Base-by-base conservation (phyloP, 2,329 filamentous ascomycete genomes). In the Neonectria ditissima region DNA sequence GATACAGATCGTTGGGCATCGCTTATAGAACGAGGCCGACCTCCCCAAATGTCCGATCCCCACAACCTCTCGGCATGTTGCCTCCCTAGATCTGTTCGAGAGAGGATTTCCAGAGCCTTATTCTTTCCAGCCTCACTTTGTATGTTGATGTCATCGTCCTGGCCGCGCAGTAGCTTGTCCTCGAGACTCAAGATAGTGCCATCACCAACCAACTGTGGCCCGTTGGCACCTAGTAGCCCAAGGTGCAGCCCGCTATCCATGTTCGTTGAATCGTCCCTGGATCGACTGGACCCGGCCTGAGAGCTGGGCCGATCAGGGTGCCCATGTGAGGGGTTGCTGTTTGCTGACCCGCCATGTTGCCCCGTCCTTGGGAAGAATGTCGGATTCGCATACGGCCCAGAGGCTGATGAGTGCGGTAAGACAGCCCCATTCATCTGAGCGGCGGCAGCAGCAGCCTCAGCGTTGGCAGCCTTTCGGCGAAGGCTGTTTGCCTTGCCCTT, bases 401-500 rank as follows among this genome's bases (percentile, higher is more conserved):
- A 69, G 34, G 56, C 70, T 45, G 59, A 56, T 7, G 65, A 66
- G 34, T 70, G 68, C 37, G 72, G 70, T 50, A 68, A 26, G 39
- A 73, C 43, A 7, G 70, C 44, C 5, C 68, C 68, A 5, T 66
- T 32, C 9, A 66, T 37, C 28, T 73, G 69, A n/a, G 71, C 66
- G 11, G 74, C 80, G 0, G 79, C 79, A 0, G 83, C 81, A 0
- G 83, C 84, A 0, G 83, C 83, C 59, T 87, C 85, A 2, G 85
- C 85, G 55, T 86, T 86, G 52, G 88, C 81, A 4, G 89, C 89
- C 76, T 94, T 94, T 26, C 92, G 89, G 66, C 92, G 92, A 6
- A 90, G 79, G 66, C 87, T 89, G 66, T 91, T 89, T 0, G 90
- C 89, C 76, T 97, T 97, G 4, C 92, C 89, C 67, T 92, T 90